A percentile compares a stretch with the other conserved stretches of the same genome.
Evolutionary conservation across 2,329 filamentous ascomycete genomes (phyloP).

Genomic region (Graphiopsis chlorocephala): DNA sequence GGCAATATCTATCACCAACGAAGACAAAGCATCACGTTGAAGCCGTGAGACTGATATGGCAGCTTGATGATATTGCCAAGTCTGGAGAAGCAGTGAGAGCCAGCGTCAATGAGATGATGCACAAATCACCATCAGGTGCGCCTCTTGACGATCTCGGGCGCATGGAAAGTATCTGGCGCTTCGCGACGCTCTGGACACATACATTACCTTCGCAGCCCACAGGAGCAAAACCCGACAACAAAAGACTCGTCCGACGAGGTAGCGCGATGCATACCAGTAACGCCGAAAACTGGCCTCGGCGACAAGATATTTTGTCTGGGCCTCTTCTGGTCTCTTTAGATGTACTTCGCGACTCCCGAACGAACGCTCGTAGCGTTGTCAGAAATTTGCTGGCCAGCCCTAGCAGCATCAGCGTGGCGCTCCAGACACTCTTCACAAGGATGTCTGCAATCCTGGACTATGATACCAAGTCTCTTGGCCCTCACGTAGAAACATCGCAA

Average conservation of each 20-base stretch:
- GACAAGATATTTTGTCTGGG: conserved; percentile 69
- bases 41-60: conserved; percentile 80
- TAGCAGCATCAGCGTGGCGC: conserved; percentile 51
- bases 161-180: conserved; percentile 11
- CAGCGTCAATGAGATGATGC: conserved; percentile 12
- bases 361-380: conserved; percentile 72
- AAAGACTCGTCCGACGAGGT: conserved; percentile 16
- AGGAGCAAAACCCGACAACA: conserved; percentile 21
- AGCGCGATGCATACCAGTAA: conserved; percentile 37
- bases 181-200: conserved; percentile 80
- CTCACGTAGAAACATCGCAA: background rate
- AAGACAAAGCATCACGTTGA: conserved; percentile 94
- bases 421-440: conserved; percentile 33
- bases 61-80: conserved; percentile 59
- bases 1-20: conserved; percentile 68
- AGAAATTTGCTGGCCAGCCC: conserved; percentile 74
- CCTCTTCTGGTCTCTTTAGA: conserved; percentile 82
- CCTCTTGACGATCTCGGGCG: background rate
- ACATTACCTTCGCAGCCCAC: conserved; percentile 42
- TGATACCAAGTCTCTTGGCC: background rate
- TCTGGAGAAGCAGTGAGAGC: conserved; percentile 22
- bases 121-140: conserved; percentile 5
- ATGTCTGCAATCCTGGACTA: conserved; percentile 13
- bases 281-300: conserved; percentile 39
- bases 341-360: conserved; percentile 67